These are phyloP conservation scores for Fusarium metavorans DNA, from an alignment of 2,329 filamentous ascomycete species.

Conservation along the genomic window DNA sequence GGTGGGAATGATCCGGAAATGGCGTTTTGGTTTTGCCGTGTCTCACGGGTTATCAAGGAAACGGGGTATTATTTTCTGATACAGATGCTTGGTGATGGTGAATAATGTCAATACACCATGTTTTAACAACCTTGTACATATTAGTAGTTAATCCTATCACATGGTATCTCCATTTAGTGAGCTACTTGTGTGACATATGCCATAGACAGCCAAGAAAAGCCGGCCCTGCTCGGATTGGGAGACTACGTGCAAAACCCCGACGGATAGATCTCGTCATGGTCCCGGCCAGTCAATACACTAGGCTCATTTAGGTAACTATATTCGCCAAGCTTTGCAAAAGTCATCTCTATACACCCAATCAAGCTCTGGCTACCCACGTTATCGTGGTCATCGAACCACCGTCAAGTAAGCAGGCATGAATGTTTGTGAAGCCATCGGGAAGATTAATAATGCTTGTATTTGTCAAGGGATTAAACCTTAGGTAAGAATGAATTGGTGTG, in stretches of 20 bases:
- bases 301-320: background rate
- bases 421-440: rapidly evolving
- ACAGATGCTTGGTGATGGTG: background rate
- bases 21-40: background rate
- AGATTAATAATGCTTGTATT: background rate
- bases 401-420: background rate
- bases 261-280: background rate
- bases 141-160: background rate
- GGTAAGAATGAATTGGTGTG: background rate
- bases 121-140: rapidly evolving
- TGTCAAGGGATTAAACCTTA: background rate
- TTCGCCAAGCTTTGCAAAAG: background rate
- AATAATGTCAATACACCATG: background rate
- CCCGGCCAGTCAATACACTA: background rate
- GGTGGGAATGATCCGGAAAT: background rate
- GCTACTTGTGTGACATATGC: background rate
- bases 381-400: background rate
- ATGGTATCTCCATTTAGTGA: background rate
- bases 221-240: background rate
- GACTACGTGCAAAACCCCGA: background rate
- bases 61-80: conserved; percentile 8
- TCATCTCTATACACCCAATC: background rate
- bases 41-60: background rate
- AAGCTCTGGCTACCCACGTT: background rate
- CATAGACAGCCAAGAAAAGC: background rate